These are phyloP conservation scores for Inonotus hispidus DNA, from an alignment of 1,284 basidiomycete genomes.

Conservation along the genomic window DNA sequence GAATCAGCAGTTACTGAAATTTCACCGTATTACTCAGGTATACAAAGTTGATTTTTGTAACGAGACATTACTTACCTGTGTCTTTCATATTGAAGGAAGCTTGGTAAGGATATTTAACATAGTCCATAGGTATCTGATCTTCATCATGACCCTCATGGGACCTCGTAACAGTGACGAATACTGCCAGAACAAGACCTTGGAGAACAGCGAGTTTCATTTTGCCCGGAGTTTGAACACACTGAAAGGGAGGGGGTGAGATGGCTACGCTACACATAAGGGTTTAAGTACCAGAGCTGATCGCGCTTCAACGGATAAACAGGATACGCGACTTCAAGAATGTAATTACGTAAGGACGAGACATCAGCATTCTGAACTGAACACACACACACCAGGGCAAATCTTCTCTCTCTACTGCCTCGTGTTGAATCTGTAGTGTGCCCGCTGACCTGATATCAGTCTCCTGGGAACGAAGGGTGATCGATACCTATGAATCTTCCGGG, in stretches of 20 bases:
- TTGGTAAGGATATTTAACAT: slow-evolving; percentile 58
- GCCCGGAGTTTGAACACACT: background rate
- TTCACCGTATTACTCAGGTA: background rate
- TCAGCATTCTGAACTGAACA: no score
- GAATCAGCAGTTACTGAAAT: slow-evolving; percentile 58
- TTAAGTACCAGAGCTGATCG: slow-evolving; percentile 1
- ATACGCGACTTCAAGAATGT: no score
- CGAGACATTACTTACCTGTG: slow-evolving; percentile 39
- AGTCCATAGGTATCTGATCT: slow-evolving; percentile 58
- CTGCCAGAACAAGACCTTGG: background rate
- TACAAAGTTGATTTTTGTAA: background rate
- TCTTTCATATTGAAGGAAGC: slow-evolving; percentile 48
- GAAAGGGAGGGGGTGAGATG: background rate
- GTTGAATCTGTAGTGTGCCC: background rate
- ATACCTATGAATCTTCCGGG: background rate
- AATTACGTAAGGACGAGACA: no score
- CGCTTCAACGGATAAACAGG: background rate
- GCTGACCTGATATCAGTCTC: background rate
- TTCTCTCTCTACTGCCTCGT: background rate
- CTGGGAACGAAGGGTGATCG: background rate
- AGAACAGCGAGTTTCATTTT: slow-evolving; percentile 7
- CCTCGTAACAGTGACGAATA: slow-evolving; percentile 22
- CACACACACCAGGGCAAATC: background rate
- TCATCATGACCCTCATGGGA: slow-evolving; percentile 38
- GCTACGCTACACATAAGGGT: background rate